phyloP scores from a whole-genome alignment of 345 rosid species.

The Trapa bicornis region DNA sequence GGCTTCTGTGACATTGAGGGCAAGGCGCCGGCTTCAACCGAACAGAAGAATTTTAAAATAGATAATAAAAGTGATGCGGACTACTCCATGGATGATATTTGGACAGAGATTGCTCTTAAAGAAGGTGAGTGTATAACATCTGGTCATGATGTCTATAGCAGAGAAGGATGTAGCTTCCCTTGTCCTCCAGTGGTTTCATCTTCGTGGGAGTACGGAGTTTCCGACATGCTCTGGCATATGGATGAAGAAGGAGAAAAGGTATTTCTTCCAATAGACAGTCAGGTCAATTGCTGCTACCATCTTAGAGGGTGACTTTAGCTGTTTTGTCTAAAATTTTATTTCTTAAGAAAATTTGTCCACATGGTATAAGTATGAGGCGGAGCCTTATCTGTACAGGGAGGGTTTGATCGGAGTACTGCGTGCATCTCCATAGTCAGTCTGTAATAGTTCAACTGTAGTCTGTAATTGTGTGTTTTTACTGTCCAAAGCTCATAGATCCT shows the following conservation, averaged over 20 bases:
- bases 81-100: slow-evolving; percentile 69
- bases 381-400: background rate
- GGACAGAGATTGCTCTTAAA: slow-evolving; percentile 70
- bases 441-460: background rate
- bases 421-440: background rate
- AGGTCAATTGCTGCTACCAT: slow-evolving; percentile 25
- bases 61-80: slow-evolving; percentile 30
- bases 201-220: slow-evolving; percentile 12
- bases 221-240: slow-evolving; percentile 59
- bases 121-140: slow-evolving; percentile 39
- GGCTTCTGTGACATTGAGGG: slow-evolving; percentile 78
- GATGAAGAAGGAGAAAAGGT: slow-evolving; percentile 47
- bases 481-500: background rate
- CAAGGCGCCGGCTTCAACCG: slow-evolving; percentile 13
- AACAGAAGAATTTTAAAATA: slow-evolving; percentile 20
- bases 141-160: slow-evolving; percentile 29
- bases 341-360: slow-evolving; percentile 28
- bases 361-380: slow-evolving; percentile 10
- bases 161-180: slow-evolving; percentile 17
- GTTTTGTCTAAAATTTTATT: slow-evolving; percentile 42
- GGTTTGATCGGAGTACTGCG: background rate
- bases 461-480: slow-evolving; percentile 6
- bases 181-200: too few species aligned
- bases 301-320: slow-evolving; percentile 23
- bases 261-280: slow-evolving; percentile 28